Percentiles rank a stretch among this genome's conserved stretches.
Evolutionary conservation across 768 basidiomycete genomes (phyloP).

Genomic region (Floccularia luteovirens): DNA sequence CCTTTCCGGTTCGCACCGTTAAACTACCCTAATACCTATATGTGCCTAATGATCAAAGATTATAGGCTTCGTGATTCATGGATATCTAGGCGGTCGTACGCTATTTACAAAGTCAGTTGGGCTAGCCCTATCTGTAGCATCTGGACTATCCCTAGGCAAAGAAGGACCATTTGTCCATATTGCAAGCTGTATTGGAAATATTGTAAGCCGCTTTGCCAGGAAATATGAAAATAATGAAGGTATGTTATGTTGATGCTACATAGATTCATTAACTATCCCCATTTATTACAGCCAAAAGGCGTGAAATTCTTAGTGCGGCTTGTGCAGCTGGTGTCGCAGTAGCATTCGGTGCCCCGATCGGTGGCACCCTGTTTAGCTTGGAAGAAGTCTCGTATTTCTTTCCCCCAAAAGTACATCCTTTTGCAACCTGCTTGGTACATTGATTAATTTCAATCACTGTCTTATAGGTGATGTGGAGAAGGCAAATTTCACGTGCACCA

Average conservation of each 20-base stretch:
- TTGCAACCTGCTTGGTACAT: background rate
- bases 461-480: conserved; percentile 91
- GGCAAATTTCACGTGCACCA: conserved; percentile 40
- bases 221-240: conserved; percentile 98
- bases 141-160: conserved; percentile 80
- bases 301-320: conserved; percentile 92
- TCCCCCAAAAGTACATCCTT: conserved; percentile 67
- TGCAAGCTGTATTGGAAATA: conserved; percentile 88
- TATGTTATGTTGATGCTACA: conserved; percentile 15
- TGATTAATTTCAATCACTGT: background rate
- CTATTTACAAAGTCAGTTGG: conserved; percentile 89
- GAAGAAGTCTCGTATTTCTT: conserved; percentile 98
- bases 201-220: conserved; percentile 72
- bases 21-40: background rate
- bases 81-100: conserved; percentile 88
- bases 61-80: conserved; percentile 91
- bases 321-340: conserved; percentile 98
- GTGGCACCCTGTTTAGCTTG: conserved; percentile 85
- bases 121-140: conserved; percentile 84
- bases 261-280: background rate
- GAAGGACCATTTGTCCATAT: conserved; percentile 81
- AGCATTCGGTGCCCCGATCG: conserved; percentile 95
- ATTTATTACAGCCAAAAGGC: conserved; percentile 61
- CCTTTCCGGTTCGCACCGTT: conserved; percentile 52
- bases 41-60: conserved; percentile 7